phyloP scores from a whole-genome alignment of 257 asterid genomes.

The Rehmannia glutinosa region DNA sequence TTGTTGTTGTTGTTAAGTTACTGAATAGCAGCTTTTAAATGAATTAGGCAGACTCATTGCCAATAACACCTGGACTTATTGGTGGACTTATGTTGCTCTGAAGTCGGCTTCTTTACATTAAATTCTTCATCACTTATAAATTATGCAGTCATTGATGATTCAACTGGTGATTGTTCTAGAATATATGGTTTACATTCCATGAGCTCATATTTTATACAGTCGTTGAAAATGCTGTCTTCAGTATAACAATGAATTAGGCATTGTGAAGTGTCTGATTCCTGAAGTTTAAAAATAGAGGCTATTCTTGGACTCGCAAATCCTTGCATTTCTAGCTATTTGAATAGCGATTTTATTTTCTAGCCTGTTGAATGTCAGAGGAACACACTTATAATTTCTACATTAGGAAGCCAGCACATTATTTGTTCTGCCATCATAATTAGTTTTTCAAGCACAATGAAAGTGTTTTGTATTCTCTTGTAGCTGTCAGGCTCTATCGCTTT shows the following conservation, averaged over 20 bases:
- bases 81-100: no score
- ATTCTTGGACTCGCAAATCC: conserved; percentile 1
- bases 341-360: background rate
- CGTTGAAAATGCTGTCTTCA: conserved; percentile 3
- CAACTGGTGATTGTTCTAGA: no score
- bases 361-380: background rate
- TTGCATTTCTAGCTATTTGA: conserved; percentile 3
- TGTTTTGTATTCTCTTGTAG: conserved; percentile 43
- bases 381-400: background rate
- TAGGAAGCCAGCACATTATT: background rate
- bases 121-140: no score
- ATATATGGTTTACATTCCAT: background rate
- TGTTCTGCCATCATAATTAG: background rate
- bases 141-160: no score
- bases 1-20: no score
- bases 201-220: background rate
- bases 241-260: conserved; percentile 1
- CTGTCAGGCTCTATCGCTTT: conserved; percentile 64
- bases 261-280: conserved; percentile 1
- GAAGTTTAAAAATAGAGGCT: background rate
- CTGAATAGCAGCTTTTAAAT: no score
- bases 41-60: no score
- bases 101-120: no score
- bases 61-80: no score
- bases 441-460: conserved; percentile 8